phyloP scores from a whole-genome alignment of 2,329 filamentous ascomycete species.

The Ustilaginoidea virens region DNA sequence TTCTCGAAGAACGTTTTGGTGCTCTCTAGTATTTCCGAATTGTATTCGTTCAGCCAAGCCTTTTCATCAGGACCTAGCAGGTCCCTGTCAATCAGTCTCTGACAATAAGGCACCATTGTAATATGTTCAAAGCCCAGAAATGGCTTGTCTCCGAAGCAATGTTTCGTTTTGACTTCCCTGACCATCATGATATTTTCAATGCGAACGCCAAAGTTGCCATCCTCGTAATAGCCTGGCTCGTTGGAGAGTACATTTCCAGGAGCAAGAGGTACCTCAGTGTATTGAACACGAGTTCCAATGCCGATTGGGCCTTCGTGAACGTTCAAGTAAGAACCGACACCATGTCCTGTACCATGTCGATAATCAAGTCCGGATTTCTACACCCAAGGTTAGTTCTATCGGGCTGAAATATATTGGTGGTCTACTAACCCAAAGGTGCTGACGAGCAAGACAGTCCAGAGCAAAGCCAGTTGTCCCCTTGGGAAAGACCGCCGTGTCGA shows the following conservation, averaged over 20 bases:
- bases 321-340: slow-evolving; percentile 87
- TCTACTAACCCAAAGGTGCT: slow-evolving; percentile 67
- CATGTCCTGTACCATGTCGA: slow-evolving; percentile 89
- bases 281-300: slow-evolving; percentile 82
- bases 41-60: slow-evolving; percentile 77
- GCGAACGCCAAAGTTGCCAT: slow-evolving; percentile 84
- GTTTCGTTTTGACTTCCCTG: slow-evolving; percentile 69
- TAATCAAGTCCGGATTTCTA: slow-evolving; percentile 68
- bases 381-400: slow-evolving; percentile 7
- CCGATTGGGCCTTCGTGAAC: slow-evolving; percentile 96
- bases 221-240: slow-evolving; percentile 94
- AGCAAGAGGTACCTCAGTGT: slow-evolving; percentile 75
- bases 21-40: slow-evolving; percentile 67
- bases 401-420: neutral
- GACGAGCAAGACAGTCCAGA: slow-evolving; percentile 73
- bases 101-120: slow-evolving; percentile 91
- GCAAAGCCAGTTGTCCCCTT: slow-evolving; percentile 93
- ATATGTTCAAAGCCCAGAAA: slow-evolving; percentile 94
- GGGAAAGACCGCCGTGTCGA: slow-evolving; percentile 78
- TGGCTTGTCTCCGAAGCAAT: slow-evolving; percentile 85
- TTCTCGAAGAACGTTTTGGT: slow-evolving; percentile 61
- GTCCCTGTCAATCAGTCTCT: slow-evolving; percentile 63
- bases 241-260: slow-evolving; percentile 94
- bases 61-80: slow-evolving; percentile 63
- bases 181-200: slow-evolving; percentile 96